These are phyloP conservation scores for Rosa hybrid DNA, from an alignment of 331 rosid species.

Conservation along the genomic window DNA sequence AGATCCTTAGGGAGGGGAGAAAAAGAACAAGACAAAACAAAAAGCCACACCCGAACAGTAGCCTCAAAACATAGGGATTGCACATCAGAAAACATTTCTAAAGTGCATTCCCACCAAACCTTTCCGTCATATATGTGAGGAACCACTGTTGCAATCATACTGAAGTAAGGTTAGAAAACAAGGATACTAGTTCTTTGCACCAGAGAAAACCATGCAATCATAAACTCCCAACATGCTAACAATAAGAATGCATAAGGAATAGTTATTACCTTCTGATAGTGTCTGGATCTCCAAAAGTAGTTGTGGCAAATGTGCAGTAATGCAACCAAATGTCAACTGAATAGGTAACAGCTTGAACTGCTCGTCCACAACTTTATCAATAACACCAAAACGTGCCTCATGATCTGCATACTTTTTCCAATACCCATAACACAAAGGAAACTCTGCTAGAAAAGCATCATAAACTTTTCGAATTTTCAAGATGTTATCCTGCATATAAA, in stretches of 20 bases:
- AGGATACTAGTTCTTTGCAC: constrained; percentile 52
- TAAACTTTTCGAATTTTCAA: constrained; percentile 83
- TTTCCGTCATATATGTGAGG: constrained; percentile 77
- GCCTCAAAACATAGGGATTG: constrained; percentile 58
- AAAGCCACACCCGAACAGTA: constrained; percentile 41
- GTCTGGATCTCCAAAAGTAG: constrained; percentile 93
- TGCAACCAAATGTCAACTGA: constrained; percentile 99
- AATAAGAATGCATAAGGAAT: constrained; percentile 31
- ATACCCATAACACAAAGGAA: constrained; percentile 96
- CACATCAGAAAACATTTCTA: constrained; percentile 61
- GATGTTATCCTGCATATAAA: constrained; percentile 69
- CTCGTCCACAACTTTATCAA: constrained; percentile 92
- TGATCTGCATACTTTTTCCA: constrained; percentile 99
- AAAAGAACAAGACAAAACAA: constrained; percentile 22
- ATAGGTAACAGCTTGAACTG: constrained; percentile 98
- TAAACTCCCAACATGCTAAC: constrained; percentile 44
- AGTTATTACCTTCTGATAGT: constrained; percentile 85
- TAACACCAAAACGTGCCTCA: constrained; percentile 78
- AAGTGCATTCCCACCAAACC: constrained; percentile 75
- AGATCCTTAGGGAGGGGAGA: constrained; percentile 20
- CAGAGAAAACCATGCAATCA: constrained; percentile 39
- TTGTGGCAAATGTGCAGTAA: constrained; percentile 88
- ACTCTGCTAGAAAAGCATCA: constrained; percentile 90
- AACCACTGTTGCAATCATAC: constrained; percentile 83
- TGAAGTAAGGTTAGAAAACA: constrained; percentile 73